Evolutionary conservation across 805 yeast species (phyloP).

Genomic region (Teunomyces gatunensis): DNA sequence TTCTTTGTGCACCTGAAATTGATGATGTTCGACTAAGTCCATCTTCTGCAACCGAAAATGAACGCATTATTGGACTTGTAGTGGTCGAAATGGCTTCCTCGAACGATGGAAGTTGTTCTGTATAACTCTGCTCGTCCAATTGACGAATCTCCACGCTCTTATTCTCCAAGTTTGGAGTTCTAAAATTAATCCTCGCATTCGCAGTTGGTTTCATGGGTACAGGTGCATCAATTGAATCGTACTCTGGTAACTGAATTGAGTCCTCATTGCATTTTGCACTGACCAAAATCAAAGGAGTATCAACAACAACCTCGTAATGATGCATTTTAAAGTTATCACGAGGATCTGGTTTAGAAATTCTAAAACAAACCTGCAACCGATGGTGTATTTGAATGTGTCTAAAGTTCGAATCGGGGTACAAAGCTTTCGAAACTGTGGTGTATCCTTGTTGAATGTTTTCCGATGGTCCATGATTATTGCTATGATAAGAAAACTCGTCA

Average conservation of each 20-base stretch:
- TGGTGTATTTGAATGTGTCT: slow-evolving; percentile 63
- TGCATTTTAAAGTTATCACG: slow-evolving; percentile 48
- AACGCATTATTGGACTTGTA: slow-evolving; percentile 30
- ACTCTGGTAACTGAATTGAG: slow-evolving; percentile 40
- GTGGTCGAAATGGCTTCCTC: slow-evolving; percentile 62
- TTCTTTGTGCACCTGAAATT: slow-evolving; percentile 10
- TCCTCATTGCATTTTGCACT: slow-evolving; percentile 42
- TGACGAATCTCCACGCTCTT: slow-evolving; percentile 34
- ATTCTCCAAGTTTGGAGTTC: slow-evolving; percentile 35
- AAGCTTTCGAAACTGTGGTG: slow-evolving; percentile 35
- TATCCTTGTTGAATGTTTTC: slow-evolving; percentile 36
- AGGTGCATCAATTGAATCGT: slow-evolving; percentile 23
- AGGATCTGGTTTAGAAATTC: slow-evolving; percentile 63
- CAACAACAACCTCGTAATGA: slow-evolving; percentile 78
- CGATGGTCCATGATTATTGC: slow-evolving; percentile 4
- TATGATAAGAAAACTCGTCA: slow-evolving; percentile 19
- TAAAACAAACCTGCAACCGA: slow-evolving; percentile 64
- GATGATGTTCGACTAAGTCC: slow-evolving; percentile 37
- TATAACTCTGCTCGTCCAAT: slow-evolving; percentile 15
- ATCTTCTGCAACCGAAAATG: slow-evolving; percentile 38
- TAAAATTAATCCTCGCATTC: slow-evolving; percentile 25
- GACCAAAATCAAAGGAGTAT: slow-evolving; percentile 61
- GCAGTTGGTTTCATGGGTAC: slow-evolving; percentile 2
- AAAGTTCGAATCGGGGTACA: slow-evolving; percentile 64
- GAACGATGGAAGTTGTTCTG: slow-evolving; percentile 53